Evolutionary conservation across 1,284 basidiomycete genomes (phyloP).

Genomic region (Agaricales sp.): DNA sequence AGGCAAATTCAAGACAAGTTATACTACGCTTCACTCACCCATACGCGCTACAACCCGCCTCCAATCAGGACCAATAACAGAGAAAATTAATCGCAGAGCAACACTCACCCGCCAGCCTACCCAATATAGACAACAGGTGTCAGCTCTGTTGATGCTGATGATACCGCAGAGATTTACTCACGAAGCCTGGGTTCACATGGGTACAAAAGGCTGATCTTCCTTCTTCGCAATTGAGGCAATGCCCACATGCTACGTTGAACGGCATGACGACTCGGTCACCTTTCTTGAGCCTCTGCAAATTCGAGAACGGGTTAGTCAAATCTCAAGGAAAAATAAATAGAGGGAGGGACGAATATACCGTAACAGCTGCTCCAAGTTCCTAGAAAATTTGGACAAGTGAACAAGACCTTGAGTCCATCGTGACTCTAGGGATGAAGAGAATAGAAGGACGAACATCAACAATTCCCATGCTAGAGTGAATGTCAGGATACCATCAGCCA

Average conservation of each 20-base stretch:
- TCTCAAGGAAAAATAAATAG: background rate
- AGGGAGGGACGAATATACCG: slow-evolving; percentile 17
- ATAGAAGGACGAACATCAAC: slow-evolving; percentile 24
- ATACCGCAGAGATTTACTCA: slow-evolving; percentile 22
- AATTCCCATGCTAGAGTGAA: slow-evolving; percentile 30
- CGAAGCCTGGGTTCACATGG: slow-evolving; percentile 43
- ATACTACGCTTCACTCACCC: no score
- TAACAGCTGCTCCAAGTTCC: slow-evolving; percentile 32
- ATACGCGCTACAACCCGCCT: slow-evolving; percentile 23
- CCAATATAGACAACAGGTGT: slow-evolving; percentile 4
- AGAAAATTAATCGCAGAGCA: background rate
- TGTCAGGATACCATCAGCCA: slow-evolving; percentile 1
- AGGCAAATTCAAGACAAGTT: no score
- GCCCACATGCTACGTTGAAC: slow-evolving; percentile 46
- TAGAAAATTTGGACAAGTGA: no score
- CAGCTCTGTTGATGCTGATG: no score
- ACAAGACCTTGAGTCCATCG: no score
- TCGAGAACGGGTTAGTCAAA: background rate
- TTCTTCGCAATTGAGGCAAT: slow-evolving; percentile 43
- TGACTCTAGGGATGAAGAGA: no score
- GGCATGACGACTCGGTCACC: slow-evolving; percentile 45
- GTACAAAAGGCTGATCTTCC: slow-evolving; percentile 42
- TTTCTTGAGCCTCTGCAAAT: slow-evolving; percentile 31
- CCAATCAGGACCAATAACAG: background rate
- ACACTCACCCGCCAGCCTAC: slow-evolving; percentile 30